Conservation (phyloP, 2,329 filamentous ascomycete genomes). For the Botrytis hyacinthi region DNA sequence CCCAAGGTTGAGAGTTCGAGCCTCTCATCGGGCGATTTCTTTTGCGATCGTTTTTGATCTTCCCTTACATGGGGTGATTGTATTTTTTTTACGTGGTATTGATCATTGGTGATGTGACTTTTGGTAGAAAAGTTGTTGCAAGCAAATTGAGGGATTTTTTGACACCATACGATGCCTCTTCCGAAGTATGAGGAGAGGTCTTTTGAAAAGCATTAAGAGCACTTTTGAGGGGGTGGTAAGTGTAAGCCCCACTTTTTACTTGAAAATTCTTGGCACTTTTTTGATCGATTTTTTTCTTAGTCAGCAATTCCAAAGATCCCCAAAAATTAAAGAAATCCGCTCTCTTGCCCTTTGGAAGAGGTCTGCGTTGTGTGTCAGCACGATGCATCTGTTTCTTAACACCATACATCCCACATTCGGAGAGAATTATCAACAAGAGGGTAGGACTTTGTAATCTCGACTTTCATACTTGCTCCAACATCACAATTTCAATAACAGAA, state of each 20-base stretch:
- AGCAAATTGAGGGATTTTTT: not conserved
- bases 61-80: fast-evolving
- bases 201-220: too few species aligned
- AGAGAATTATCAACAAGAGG: not conserved
- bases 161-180: too few species aligned
- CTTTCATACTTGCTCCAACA: not conserved
- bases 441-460: not conserved
- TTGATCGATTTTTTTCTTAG: too few species aligned
- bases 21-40: not conserved
- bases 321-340: too few species aligned
- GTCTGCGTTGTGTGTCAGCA: too few species aligned
- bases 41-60: not conserved
- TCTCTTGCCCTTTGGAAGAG: too few species aligned
- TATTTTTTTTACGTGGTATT: not conserved
- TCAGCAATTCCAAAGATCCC: too few species aligned
- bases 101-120: not conserved
- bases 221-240: too few species aligned
- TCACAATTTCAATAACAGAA: not conserved
- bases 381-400: not conserved
- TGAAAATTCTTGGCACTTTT: too few species aligned
- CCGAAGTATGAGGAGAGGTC: too few species aligned
- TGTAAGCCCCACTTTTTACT: too few species aligned
- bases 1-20: conserved; percentile 18
- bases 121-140: not conserved
- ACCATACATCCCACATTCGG: not conserved